These are phyloP conservation scores for Lonicera japonica DNA, from an alignment of 129 eudicot species.

Conservation along the genomic window DNA sequence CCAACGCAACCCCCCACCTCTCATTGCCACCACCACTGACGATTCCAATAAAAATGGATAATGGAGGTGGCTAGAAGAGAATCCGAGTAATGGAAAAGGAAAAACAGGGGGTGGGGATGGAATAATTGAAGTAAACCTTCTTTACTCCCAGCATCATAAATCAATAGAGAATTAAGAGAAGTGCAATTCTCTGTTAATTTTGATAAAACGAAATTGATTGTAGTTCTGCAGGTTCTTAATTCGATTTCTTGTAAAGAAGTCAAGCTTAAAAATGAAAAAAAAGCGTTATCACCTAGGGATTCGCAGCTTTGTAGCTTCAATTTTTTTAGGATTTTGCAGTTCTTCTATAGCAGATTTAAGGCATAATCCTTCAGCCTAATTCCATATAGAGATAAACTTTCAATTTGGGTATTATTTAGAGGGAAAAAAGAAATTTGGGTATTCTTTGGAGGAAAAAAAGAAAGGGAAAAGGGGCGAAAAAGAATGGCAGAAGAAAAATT, in stretches of 20 bases:
- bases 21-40: too few species aligned
- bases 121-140: slow-evolving; percentile 60
- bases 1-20: too few species aligned
- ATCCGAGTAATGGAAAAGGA: too few species aligned
- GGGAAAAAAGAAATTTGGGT: too few species aligned
- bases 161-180: slow-evolving; percentile 34
- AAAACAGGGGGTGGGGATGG: too few species aligned
- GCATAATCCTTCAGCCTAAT: slow-evolving; percentile 39
- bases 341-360: slow-evolving; percentile 49
- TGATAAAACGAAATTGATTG: slow-evolving; percentile 31
- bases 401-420: too few species aligned
- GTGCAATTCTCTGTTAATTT: slow-evolving; percentile 35
- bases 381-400: slow-evolving; percentile 42
- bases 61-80: too few species aligned
- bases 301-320: slow-evolving; percentile 54
- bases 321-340: slow-evolving; percentile 32
- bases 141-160: slow-evolving; percentile 62
- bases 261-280: slow-evolving; percentile 21
- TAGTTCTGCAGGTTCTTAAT: slow-evolving; percentile 51
- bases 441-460: too few species aligned
- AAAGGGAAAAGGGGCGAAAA: too few species aligned
- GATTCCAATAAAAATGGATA: too few species aligned
- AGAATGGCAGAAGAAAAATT: too few species aligned
- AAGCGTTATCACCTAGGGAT: slow-evolving; percentile 41
- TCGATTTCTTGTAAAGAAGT: slow-evolving; percentile 38